Percentiles rank a stretch among this genome's conserved stretches.
Conservation (phyloP, 2,329 filamentous ascomycete species). For the Neopestalotiopsis rosae region DNA sequence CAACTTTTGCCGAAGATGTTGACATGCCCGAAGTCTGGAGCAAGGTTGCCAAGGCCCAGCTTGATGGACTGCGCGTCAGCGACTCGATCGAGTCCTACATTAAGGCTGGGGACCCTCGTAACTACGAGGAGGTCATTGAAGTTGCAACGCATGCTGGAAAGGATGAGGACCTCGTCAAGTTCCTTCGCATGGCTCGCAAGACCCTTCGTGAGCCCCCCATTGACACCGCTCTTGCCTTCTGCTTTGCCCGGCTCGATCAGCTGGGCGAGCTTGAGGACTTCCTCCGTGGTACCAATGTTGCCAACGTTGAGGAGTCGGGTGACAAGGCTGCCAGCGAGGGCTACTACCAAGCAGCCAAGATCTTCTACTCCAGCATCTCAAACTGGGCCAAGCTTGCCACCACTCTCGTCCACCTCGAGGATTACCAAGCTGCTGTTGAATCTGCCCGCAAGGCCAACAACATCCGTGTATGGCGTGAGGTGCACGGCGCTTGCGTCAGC, state of each 20-base stretch:
- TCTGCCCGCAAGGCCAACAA: conserved; percentile 98
- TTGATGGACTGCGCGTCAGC: conserved; percentile 90
- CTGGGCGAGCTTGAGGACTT: conserved; percentile 95
- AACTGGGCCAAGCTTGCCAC: conserved; percentile 99
- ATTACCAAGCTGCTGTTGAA: conserved; percentile 97
- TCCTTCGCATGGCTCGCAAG: conserved; percentile 95
- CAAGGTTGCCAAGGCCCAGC: conserved; percentile 95
- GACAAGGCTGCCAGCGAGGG: conserved; percentile 98
- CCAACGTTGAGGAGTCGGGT: conserved; percentile 94
- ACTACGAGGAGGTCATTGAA: conserved; percentile 96
- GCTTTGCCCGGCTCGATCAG: conserved; percentile 89
- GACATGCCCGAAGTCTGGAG: conserved; percentile 97
- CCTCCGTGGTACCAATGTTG: conserved; percentile 89
- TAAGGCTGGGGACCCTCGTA: conserved; percentile 88
- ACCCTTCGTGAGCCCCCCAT: conserved; percentile 92
- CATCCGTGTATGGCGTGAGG: conserved; percentile 99
- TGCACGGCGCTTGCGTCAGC: conserved; percentile 91
- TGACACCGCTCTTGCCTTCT: conserved; percentile 93
- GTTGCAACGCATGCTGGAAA: conserved; percentile 94
- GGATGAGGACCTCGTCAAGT: conserved; percentile 97
- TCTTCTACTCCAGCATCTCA: conserved; percentile 97
- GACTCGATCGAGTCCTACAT: conserved; percentile 98
- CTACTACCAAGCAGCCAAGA: conserved; percentile 94
- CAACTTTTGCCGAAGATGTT: conserved; percentile 93
- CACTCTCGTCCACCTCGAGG: conserved; percentile 93